Evolutionary conservation across 257 asterid species (phyloP), one percentile per base, ranked within the genome.

Genomic region (Solanum corneliomulleri): DNA sequence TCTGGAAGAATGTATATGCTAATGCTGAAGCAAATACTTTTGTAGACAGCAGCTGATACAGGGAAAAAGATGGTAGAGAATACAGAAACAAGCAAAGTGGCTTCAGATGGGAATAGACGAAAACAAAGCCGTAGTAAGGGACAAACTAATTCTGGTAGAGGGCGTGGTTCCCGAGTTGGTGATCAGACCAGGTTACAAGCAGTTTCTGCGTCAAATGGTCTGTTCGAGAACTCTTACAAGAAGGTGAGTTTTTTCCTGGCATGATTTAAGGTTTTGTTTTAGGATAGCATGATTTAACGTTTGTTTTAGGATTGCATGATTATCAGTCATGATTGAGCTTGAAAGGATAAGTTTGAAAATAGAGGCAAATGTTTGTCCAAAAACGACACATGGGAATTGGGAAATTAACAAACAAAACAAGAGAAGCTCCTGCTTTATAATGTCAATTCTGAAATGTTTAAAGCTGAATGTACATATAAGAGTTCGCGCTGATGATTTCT

Each of bases 101-200:
- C 90, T 86, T 88, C 92, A 83, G 99, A 95, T 89, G 87, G 77
- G 88, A 92, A 88, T 91, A 94, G 90, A 89, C 96, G 90, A 90
- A 95, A 93, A 87, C 97, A 93, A 90, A 93, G 91, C 89, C 98
- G 98, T 90, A 92, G 94, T 11, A 93, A 93, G 93, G 98, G 92
- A 78, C 90, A 84, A 89, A 88, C 94, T 84, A 78, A 90, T 91
- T 91, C 98, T 76, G 95, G 95, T 82, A 94, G 98, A 92, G 98
- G 98, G 66, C 96, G 99, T 25, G 97, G 97, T 89, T 74, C 89
- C 86, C 94, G 98, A 87, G 93, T 70, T 87, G 87, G 82, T 88
- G 95, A 96, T 86, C 98, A 91, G 89, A 90, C 94, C 62, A 95
- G 84, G 91, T 85, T 70, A 86, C 95, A 88, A 84, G 75, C 85